Evolutionary conservation across 1,139 yeast species (phyloP).

Genomic region (Candida anutae): DNA sequence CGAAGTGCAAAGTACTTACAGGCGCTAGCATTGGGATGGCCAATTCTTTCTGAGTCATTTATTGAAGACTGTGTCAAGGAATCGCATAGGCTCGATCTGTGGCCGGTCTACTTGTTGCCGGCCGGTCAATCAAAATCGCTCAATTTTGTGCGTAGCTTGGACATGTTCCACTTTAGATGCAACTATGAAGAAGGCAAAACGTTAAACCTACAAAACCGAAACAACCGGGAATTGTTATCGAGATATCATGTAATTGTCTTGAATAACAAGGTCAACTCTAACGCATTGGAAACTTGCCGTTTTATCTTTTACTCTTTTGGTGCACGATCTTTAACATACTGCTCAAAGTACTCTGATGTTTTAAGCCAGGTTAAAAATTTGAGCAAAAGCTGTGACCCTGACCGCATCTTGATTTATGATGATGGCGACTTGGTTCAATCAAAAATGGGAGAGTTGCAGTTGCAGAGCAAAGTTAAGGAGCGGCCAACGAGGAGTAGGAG

Average conservation of each 20-base stretch:
- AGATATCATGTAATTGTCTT: constrained; percentile 24
- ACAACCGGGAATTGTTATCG: constrained; percentile 28
- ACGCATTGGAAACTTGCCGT: constrained; percentile 28
- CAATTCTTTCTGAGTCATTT: constrained; percentile 58
- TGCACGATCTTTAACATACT: constrained; percentile 17
- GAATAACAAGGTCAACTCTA: constrained; percentile 13
- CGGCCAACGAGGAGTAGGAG: constrained; percentile 2
- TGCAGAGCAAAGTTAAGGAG: constrained; percentile 1
- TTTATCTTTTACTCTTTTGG: constrained; percentile 45
- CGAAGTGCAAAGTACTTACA: constrained; percentile 78
- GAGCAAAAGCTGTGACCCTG: constrained; percentile 2
- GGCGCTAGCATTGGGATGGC: constrained; percentile 86
- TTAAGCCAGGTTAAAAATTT: constrained; percentile 3
- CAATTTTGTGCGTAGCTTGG: constrained; percentile 29
- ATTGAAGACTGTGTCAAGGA: constrained; percentile 45
- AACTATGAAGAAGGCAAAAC: constrained; percentile 16
- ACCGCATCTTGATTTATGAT: constrained; percentile 18
- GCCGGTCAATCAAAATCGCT: constrained; percentile 54
- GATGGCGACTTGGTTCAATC: constrained; percentile 8
- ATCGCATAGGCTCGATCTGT: constrained; percentile 15
- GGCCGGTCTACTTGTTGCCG: constrained; percentile 58
- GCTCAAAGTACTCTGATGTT: constrained; percentile 6
- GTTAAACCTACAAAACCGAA: constrained; percentile 29
- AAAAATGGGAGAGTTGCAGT: constrained; percentile 3
- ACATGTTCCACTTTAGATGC: constrained; percentile 30